These are phyloP conservation scores for Fusarium tupiense DNA, from an alignment of 2,329 filamentous ascomycete species.

Conservation along the genomic window DNA sequence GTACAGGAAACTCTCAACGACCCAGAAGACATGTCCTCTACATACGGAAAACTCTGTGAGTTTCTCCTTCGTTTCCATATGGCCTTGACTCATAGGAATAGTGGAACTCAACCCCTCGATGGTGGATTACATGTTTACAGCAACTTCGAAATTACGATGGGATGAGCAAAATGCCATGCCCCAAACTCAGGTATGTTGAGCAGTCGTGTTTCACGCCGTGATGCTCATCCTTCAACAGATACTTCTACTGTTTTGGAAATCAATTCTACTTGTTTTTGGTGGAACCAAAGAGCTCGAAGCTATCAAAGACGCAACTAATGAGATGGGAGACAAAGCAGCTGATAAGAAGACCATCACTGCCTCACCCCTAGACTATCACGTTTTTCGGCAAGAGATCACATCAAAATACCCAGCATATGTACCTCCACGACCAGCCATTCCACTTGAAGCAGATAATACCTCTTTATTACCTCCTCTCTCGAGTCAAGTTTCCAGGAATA, in stretches of 20 bases:
- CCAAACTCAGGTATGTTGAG: constrained; percentile 66
- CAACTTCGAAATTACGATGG: constrained; percentile 76
- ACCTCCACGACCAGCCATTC: constrained; percentile 83
- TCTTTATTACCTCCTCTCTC: constrained; percentile 88
- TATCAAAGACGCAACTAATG: constrained; percentile 77
- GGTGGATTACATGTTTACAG: constrained; percentile 76
- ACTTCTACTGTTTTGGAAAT: constrained; percentile 91
- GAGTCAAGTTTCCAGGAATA: constrained; percentile 73
- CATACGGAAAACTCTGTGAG: constrained; percentile 63
- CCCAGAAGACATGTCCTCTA: constrained; percentile 57
- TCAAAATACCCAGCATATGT: constrained; percentile 98
- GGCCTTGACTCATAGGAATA: constrained; percentile 42
- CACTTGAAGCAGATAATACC: constrained; percentile 88
- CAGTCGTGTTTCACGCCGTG: neutral
- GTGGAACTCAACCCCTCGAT: constrained; percentile 72
- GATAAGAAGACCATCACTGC: constrained; percentile 86
- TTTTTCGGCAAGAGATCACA: constrained; percentile 95
- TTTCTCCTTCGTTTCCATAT: constrained; percentile 20
- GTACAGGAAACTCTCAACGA: constrained; percentile 67
- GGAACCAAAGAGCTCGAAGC: constrained; percentile 77
- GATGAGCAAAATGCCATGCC: constrained; percentile 71
- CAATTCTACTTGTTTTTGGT: constrained; percentile 85
- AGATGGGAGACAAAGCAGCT: constrained; percentile 67
- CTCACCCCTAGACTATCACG: constrained; percentile 93
- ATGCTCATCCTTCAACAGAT: constrained; percentile 59